Evolutionary conservation across 2,329 filamentous ascomycete species (phyloP), one percentile per base, ranked within the genome.

Genomic region (Fusarium sterilihyphosum): DNA sequence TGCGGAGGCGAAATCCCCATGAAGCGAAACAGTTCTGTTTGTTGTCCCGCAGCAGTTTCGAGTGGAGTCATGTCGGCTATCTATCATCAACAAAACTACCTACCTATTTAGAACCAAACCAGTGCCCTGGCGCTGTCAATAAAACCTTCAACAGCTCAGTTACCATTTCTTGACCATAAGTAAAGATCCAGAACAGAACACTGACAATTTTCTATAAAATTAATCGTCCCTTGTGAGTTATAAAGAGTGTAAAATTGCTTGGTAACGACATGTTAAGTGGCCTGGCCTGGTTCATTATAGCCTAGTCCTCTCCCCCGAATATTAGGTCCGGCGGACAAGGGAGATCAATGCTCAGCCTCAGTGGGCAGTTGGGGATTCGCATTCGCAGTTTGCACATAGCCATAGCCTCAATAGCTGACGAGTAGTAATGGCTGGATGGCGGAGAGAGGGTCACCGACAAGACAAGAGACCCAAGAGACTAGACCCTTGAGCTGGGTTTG

Each of bases 381-480:
- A 64, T 68, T 60, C 60, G 38, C 47, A 50, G 52, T 50, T 22
- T 49, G 41, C 20, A 49, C 24, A 22, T 47, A 17, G 38, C 24
- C 50, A 57, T 50, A 66, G 74, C 74, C 65, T 53, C 74, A 67
- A 67, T 64, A 24, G 70, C 63, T 77, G 74, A 75, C 72, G 73
- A 74, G 59, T 66, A 43, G 52, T 31, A 46, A 52, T 59, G 29
- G 46, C 58, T 43, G 54, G 54, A 57, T 67, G 44, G 40, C 35
- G 49, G 57, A 67, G 63, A 31, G 35, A 46, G 33, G 57, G 40
- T 63, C 50, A n/a, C 26, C 33, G 16, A 44, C 43, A 56, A 31
- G 40, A 44, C 29, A 24, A 61, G 29, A 63, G 33, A 43, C 56
- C 58, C 33, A 31, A 53, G 24, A 62, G 38, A 46, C 50, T 58